Conservation (phyloP, 2,329 filamentous ascomycete genomes). For the Moelleriella libera region DNA sequence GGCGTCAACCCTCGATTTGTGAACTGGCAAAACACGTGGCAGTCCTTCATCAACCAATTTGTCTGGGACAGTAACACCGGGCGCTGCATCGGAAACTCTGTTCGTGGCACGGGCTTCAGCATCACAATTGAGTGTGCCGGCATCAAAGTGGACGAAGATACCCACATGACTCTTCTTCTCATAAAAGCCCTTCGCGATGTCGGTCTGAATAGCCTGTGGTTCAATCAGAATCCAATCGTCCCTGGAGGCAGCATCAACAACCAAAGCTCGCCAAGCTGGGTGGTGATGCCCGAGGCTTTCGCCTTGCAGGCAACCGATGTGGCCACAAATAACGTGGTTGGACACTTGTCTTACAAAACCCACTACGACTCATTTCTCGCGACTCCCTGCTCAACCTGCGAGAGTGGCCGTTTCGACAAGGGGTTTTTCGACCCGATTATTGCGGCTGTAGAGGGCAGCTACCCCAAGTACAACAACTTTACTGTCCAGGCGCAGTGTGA, state of each 20-base stretch:
- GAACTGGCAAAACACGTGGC: slow-evolving; percentile 24
- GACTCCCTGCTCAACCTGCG: slow-evolving; percentile 21
- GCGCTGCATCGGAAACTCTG: slow-evolving; percentile 16
- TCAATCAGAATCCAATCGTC: slow-evolving; percentile 23
- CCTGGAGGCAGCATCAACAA: slow-evolving; percentile 17
- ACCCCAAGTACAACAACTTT: slow-evolving; percentile 23
- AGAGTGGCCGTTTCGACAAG: slow-evolving; percentile 19
- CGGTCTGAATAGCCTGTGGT: slow-evolving; percentile 23
- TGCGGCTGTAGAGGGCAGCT: slow-evolving; percentile 21
- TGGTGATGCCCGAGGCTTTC: slow-evolving; percentile 24
- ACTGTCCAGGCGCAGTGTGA: slow-evolving; percentile 21
- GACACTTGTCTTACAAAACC: slow-evolving; percentile 21
- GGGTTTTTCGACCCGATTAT: slow-evolving; percentile 23
- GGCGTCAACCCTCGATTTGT: slow-evolving; percentile 22
- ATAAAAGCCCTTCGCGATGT: slow-evolving; percentile 23
- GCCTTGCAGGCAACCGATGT: slow-evolving; percentile 18
- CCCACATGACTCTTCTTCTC: slow-evolving; percentile 23
- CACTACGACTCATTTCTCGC: slow-evolving; percentile 22
- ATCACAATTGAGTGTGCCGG: slow-evolving; percentile 23
- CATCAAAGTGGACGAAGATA: slow-evolving; percentile 21
- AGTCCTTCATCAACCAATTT: slow-evolving; percentile 23
- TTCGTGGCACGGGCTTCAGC: slow-evolving; percentile 19
- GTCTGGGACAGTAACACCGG: slow-evolving; percentile 23
- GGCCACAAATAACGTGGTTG: slow-evolving; percentile 17
- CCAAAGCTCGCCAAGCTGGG: slow-evolving; percentile 17